Evolutionary conservation across 2,329 filamentous ascomycete genomes (phyloP).

Genomic region (Xylaria sp.): DNA sequence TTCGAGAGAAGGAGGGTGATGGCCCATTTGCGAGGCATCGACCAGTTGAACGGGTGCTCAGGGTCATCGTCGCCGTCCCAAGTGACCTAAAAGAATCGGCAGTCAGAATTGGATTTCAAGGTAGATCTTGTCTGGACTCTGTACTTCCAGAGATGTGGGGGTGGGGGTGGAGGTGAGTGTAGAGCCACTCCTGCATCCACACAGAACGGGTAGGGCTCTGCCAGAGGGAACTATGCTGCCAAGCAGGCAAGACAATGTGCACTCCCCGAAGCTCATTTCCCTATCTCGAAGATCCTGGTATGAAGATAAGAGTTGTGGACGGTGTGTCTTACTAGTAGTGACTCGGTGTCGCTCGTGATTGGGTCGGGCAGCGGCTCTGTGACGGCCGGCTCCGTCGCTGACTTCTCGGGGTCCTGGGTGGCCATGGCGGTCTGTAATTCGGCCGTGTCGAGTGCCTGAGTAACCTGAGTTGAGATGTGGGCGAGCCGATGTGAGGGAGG

Average conservation of each 20-base stretch:
- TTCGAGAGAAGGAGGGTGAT: constrained; percentile 21
- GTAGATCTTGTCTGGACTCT: background rate
- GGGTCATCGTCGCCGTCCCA: constrained; percentile 22
- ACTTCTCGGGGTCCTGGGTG: background rate
- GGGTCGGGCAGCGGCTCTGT: background rate
- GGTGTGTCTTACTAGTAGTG: background rate
- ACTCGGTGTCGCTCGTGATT: background rate
- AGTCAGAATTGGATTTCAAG: background rate
- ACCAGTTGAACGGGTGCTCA: constrained; percentile 23
- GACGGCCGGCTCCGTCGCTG: background rate
- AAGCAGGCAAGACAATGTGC: background rate
- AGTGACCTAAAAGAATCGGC: constrained; percentile 11
- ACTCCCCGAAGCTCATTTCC: background rate
- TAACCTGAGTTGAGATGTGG: background rate
- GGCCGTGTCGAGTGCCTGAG: background rate
- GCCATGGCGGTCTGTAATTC: background rate
- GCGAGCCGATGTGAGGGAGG: background rate
- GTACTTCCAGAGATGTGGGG: background rate
- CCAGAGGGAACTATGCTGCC: too few species aligned
- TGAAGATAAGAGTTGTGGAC: too few species aligned
- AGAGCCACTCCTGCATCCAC: too few species aligned
- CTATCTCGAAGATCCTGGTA: background rate
- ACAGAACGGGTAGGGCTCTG: too few species aligned
- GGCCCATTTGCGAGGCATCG: constrained; percentile 19
- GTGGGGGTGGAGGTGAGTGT: too few species aligned